These are phyloP conservation scores for Phytopythium delawarense DNA, from an alignment of 352 stramenopile genomes.

Conservation along the genomic window DNA sequence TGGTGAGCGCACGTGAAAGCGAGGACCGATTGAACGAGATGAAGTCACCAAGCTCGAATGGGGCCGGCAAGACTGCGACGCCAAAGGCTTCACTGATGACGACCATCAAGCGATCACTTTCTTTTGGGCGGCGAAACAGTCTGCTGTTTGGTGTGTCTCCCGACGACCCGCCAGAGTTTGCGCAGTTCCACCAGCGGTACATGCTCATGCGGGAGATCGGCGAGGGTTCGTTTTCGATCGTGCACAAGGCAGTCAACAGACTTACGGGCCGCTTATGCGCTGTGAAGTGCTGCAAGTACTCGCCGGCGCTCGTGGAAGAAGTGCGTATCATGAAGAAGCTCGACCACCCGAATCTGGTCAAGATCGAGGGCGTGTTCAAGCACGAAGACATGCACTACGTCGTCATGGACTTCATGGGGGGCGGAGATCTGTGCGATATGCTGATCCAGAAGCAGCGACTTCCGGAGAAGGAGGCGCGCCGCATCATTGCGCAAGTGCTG, in stretches of 20 bases:
- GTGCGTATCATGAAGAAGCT: constrained; percentile 57
- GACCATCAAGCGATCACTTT: constrained; percentile 6
- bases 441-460: constrained; percentile 65
- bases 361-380: constrained; percentile 62
- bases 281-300: constrained; percentile 76
- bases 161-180: constrained; percentile 38
- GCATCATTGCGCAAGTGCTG: constrained; percentile 61
- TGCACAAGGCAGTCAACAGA: constrained; percentile 70
- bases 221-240: constrained; percentile 81
- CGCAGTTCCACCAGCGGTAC: constrained; percentile 57
- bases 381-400: constrained; percentile 76
- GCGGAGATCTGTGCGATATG: constrained; percentile 71
- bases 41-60: constrained; percentile 2
- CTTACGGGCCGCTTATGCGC: constrained; percentile 57
- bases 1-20: not conserved
- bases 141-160: constrained; percentile 4
- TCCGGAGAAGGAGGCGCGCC: constrained; percentile 40
- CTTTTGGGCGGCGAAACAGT: not conserved
- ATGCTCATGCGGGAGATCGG: constrained; percentile 78
- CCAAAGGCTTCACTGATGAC: not conserved
- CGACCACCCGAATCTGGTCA: constrained; percentile 64
- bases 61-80: not conserved
- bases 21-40: not conserved
- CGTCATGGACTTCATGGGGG: constrained; percentile 78
- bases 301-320: constrained; percentile 59